Conservation (phyloP, 2,329 filamentous ascomycete genomes). For the Myotisia sp. region DNA sequence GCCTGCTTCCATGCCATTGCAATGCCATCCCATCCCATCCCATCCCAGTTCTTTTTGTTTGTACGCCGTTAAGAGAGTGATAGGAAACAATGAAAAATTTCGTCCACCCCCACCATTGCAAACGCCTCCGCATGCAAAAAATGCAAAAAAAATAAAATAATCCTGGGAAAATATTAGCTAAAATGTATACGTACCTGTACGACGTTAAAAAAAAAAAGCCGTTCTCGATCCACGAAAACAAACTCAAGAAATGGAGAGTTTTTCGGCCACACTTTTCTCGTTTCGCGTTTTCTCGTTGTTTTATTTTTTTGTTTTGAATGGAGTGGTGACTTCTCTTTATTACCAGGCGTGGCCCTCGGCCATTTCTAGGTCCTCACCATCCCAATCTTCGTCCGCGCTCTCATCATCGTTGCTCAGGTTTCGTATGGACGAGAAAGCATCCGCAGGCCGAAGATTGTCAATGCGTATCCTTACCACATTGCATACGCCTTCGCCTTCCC, state of each 20-base stretch:
- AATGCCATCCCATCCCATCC: too few relatives aligned
- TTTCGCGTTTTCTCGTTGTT: too few relatives aligned
- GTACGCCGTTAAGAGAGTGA: too few relatives aligned
- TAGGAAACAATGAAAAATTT: too few relatives aligned
- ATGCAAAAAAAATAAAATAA: too few relatives aligned
- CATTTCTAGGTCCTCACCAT: slow-evolving; percentile 33
- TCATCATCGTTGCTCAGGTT: slow-evolving; percentile 48
- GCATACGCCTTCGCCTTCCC: slow-evolving; percentile 44
- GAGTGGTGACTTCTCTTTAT: slow-evolving; percentile 6
- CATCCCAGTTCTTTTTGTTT: too few relatives aligned
- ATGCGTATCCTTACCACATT: slow-evolving; percentile 45
- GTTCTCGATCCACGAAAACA: neutral
- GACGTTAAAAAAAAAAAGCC: neutral
- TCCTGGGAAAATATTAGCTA: too few relatives aligned
- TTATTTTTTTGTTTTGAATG: too few relatives aligned
- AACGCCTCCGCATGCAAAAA: too few relatives aligned
- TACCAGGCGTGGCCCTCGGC: slow-evolving; percentile 20
- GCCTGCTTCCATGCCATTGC: too few relatives aligned
- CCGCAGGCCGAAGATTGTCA: slow-evolving; percentile 47
- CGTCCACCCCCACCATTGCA: too few relatives aligned
- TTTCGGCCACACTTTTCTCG: neutral
- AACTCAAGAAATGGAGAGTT: neutral
- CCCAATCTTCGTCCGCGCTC: slow-evolving; percentile 50
- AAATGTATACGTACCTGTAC: too few relatives aligned
- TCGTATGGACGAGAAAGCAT: slow-evolving; percentile 43